Conservation (phyloP, 768 basidiomycete species). For the Exidia glandulosa region DNA sequence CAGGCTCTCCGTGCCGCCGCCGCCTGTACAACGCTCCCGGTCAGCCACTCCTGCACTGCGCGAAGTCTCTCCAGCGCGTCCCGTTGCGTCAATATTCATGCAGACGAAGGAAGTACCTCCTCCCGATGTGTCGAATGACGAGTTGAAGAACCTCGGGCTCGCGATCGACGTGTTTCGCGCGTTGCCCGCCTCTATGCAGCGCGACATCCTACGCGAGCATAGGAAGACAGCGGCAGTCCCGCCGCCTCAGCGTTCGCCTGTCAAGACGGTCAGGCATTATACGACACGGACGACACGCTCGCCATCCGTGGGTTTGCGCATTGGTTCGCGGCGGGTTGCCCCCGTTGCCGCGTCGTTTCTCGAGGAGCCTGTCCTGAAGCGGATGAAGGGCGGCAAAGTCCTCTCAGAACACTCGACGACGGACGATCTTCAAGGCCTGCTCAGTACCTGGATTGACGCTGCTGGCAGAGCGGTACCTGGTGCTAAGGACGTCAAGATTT, state of each 20-base stretch:
- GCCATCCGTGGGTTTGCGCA: conserved; percentile 12
- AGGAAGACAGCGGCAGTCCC: conserved; percentile 7
- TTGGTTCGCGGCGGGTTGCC: conserved; percentile 1
- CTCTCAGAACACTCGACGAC: conserved; percentile 51
- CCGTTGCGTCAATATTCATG: conserved; percentile 20
- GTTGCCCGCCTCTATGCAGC: conserved; percentile 56
- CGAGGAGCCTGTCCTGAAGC: conserved; percentile 44
- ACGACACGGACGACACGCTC: conserved; percentile 6
- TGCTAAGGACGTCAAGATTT: conserved; percentile 60
- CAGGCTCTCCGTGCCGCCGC: conserved; percentile 2
- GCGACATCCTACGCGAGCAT: conserved; percentile 53
- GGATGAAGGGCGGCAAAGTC: conserved; percentile 38
- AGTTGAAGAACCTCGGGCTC: conserved; percentile 55
- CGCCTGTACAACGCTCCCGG: conserved; percentile 7
- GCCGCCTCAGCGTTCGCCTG: conserved; percentile 4
- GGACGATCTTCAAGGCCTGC: conserved; percentile 58
- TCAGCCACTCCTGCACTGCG: conserved; percentile 16
- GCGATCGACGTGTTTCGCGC: conserved; percentile 60
- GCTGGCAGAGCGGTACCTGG: conserved; percentile 55
- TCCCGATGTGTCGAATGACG: conserved; percentile 44
- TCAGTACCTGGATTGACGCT: conserved; percentile 64
- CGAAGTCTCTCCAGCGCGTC: conserved; percentile 6
- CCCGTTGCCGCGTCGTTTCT: conserved; percentile 35
- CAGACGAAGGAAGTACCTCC: conserved; percentile 48
- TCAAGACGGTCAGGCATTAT: conserved; percentile 4